Evolutionary conservation across 139 green algal species (phyloP).

Genomic region (Chlamydomonas incerta): DNA sequence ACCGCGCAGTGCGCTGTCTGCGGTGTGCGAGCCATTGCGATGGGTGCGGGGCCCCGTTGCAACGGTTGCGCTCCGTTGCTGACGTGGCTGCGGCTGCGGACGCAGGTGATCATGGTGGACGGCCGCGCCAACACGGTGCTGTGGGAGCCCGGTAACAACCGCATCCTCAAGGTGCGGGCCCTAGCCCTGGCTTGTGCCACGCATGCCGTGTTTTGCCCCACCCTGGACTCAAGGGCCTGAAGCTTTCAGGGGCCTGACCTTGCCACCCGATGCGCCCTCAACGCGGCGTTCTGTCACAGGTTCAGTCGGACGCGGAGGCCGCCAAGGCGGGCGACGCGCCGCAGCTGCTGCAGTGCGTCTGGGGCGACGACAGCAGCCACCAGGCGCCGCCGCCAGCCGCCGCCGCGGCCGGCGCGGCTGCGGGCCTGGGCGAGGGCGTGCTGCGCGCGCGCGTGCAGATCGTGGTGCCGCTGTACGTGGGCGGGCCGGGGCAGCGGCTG

Average conservation of each 20-base stretch:
- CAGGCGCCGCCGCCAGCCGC: neutral
- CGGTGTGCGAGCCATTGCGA: no score
- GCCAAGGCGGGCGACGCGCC: neutral
- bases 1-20: neutral
- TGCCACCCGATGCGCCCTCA: no score
- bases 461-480: slow-evolving; percentile 40
- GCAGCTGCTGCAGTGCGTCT: slow-evolving; percentile 17
- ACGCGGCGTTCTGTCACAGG: no score
- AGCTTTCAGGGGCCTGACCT: no score
- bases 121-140: neutral
- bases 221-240: no score
- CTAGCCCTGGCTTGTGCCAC: neutral
- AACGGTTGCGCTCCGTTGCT: no score
- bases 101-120: slow-evolving; percentile 33
- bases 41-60: neutral
- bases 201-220: no score
- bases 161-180: slow-evolving; percentile 1
- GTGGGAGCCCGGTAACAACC: slow-evolving; percentile 33
- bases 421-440: neutral
- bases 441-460: slow-evolving; percentile 34
- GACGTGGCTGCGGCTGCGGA: no score
- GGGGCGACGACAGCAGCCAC: slow-evolving; percentile 39
- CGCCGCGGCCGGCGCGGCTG: no score
- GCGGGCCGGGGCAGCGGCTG: slow-evolving; percentile 24
- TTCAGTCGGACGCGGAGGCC: neutral